phyloP scores from a whole-genome alignment of 805 yeast species.

The Saccharomycopsis sp. region DNA sequence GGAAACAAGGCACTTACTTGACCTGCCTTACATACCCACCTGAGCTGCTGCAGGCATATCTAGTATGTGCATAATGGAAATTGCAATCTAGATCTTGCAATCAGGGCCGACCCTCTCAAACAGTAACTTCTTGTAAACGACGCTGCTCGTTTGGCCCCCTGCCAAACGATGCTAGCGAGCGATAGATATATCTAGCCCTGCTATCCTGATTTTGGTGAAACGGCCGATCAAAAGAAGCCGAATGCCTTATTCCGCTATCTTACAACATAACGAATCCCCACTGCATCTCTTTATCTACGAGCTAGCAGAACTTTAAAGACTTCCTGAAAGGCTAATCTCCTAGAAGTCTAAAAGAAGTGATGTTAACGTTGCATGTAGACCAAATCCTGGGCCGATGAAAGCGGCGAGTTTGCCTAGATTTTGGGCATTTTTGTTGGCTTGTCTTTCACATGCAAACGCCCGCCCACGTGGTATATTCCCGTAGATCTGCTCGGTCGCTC shows the following conservation, averaged over 20 bases:
- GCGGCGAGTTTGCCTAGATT: neutral
- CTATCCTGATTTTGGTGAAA: no score
- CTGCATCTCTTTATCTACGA: neutral
- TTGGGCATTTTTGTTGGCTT: neutral
- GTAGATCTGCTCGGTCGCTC: neutral
- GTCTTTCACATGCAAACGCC: conserved; percentile 1
- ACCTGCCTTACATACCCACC: no score
- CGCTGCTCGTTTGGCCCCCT: neutral
- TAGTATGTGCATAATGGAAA: neutral
- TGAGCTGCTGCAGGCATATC: neutral
- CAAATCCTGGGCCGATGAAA: neutral
- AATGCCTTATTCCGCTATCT: neutral
- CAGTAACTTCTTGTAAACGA: neutral
- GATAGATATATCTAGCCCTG: neutral
- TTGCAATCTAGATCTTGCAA: no score
- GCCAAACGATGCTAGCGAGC: neutral
- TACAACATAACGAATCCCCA: neutral
- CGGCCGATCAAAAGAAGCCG: neutral
- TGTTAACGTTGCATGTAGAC: neutral
- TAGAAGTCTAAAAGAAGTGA: neutral
- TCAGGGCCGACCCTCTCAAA: no score
- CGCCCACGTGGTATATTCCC: neutral
- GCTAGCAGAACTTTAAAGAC: no score
- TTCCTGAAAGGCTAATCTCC: no score
- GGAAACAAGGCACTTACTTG: neutral